Percentiles rank a stretch among this genome's conserved stretches.
These are phyloP conservation scores for Neonectria sp. DNA, from an alignment of 2,329 filamentous ascomycete genomes.

Conservation along the genomic window DNA sequence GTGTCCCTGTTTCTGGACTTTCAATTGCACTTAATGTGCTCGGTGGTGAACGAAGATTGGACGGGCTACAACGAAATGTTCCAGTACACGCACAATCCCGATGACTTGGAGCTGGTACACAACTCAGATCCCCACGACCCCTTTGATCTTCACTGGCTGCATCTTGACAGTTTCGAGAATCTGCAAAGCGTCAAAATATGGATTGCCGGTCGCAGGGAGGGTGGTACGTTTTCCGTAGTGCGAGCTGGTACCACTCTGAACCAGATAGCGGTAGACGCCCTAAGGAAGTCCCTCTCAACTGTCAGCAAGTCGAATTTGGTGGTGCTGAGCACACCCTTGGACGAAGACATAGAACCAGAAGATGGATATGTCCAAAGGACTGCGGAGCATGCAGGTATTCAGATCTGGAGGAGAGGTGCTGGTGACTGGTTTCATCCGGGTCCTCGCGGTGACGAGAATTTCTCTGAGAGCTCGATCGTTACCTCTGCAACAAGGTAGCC, in stretches of 20 bases:
- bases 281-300: neutral
- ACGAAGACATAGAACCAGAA: neutral
- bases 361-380: slow-evolving; percentile 10
- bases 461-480: too few species aligned
- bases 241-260: neutral
- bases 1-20: slow-evolving; percentile 12
- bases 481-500: too few species aligned
- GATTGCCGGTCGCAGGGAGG: slow-evolving; percentile 13
- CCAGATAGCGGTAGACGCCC: neutral
- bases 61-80: too few species aligned
- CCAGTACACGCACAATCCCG: too few species aligned
- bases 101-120: neutral
- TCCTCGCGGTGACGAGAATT: too few species aligned
- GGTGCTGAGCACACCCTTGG: slow-evolving; percentile 21
- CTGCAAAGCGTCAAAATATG: slow-evolving; percentile 23
- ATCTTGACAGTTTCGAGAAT: slow-evolving; percentile 21
- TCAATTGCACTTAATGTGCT: slow-evolving; percentile 7
- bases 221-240: too few species aligned
- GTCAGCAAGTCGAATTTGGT: neutral
- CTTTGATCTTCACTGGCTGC: slow-evolving; percentile 21
- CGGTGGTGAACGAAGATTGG: neutral
- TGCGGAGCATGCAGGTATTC: neutral
- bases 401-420: slow-evolving; percentile 21
- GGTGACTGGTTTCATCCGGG: slow-evolving; percentile 19
- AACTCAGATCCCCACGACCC: slow-evolving; percentile 10